phyloP scores from a whole-genome alignment of 2,329 filamentous ascomycete genomes.

The Shiraia sp. region DNA sequence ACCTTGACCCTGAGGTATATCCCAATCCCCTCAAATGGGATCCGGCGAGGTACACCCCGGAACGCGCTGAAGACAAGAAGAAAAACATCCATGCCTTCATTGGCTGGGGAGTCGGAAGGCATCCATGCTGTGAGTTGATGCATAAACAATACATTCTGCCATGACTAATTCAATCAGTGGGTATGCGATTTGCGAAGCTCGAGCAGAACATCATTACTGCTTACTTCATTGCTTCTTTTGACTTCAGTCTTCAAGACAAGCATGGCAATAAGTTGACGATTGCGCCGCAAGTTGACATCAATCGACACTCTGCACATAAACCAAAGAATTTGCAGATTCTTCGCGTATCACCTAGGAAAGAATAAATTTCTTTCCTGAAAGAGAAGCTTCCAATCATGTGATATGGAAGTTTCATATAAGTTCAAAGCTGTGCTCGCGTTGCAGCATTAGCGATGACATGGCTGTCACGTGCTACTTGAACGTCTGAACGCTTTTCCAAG shows the following conservation, averaged over 20 bases:
- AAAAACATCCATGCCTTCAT: conserved; percentile 34
- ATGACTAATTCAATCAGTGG: conserved; percentile 19
- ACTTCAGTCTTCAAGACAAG: conserved; percentile 51
- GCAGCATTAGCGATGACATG: too few relatives aligned
- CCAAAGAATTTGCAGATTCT: conserved; percentile 42
- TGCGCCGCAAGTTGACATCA: conserved; percentile 43
- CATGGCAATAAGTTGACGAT: conserved; percentile 37
- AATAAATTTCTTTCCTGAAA: conserved; percentile 6
- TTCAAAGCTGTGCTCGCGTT: background rate
- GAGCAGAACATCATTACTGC: conserved; percentile 57
- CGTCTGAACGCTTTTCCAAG: too few relatives aligned
- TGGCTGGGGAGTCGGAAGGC: conserved; percentile 46
- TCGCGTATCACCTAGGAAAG: conserved; percentile 43
- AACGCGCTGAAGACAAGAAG: conserved; percentile 54
- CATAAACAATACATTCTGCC: background rate
- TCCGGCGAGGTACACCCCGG: conserved; percentile 54
- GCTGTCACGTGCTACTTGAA: too few relatives aligned
- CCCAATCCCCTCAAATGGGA: conserved; percentile 55
- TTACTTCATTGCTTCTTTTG: conserved; percentile 55
- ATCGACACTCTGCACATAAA: conserved; percentile 48
- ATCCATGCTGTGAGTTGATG: conserved; percentile 47
- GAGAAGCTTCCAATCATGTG: background rate
- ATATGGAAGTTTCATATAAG: background rate
- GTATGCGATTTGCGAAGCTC: conserved; percentile 56
- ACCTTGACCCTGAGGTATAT: conserved; percentile 56